A percentile compares a stretch with the other conserved stretches of the same genome.
phyloP scores from a whole-genome alignment of 257 asterid species.

The Fraxinus cuspidata region DNA sequence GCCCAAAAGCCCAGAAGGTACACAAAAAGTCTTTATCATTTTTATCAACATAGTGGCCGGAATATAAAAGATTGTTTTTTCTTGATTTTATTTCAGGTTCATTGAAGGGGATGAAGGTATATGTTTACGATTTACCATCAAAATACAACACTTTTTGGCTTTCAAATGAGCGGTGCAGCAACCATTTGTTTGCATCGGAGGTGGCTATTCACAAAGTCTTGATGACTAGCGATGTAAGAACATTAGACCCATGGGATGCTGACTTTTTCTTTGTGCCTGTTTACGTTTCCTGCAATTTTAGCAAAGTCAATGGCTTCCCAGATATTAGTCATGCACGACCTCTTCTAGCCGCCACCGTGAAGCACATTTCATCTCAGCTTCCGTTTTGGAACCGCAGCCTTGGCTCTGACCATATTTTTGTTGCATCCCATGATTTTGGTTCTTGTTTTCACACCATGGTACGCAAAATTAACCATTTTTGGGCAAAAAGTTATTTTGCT shows the following conservation, averaged over 20 bases:
- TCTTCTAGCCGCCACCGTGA: conserved; percentile 56
- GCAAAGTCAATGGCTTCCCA: conserved; percentile 86
- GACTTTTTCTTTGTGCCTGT: conserved; percentile 92
- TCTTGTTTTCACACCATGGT: conserved; percentile 97
- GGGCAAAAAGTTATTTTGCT: background rate
- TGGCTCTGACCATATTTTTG: conserved; percentile 88
- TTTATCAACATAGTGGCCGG: background rate
- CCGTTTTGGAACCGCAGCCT: conserved; percentile 87
- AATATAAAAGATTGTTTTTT: background rate
- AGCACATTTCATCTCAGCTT: conserved; percentile 45
- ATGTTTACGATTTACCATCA: conserved; percentile 69
- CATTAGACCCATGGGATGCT: conserved; percentile 65
- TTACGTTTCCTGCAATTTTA: conserved; percentile 87
- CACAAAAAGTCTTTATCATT: background rate
- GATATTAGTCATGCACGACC: conserved; percentile 87
- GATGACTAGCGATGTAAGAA: conserved; percentile 45
- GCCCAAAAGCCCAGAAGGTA: conserved; percentile 9
- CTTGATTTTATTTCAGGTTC: conserved; percentile 27
- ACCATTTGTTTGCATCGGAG: conserved; percentile 86
- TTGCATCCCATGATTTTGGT: conserved; percentile 95
- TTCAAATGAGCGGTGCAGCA: conserved; percentile 57
- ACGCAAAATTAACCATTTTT: background rate
- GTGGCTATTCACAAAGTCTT: conserved; percentile 78
- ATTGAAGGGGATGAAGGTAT: conserved; percentile 56
- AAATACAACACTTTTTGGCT: conserved; percentile 72